Conservation (phyloP, 2,329 filamentous ascomycete species). For the Fusarium caatingaense region DNA sequence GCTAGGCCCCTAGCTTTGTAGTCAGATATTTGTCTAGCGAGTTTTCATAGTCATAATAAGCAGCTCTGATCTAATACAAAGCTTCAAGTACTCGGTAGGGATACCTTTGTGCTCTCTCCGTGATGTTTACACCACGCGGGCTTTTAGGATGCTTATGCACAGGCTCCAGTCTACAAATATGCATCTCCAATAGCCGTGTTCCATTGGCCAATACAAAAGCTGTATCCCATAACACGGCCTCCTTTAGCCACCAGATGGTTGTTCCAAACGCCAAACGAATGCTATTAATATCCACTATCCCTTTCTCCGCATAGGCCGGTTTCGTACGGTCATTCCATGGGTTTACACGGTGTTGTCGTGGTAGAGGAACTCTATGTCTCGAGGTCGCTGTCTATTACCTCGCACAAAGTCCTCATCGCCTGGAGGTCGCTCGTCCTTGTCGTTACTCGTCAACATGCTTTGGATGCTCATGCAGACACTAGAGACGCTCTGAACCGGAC, state of each 20-base stretch:
- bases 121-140: constrained; percentile 11
- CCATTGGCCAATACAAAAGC: constrained; percentile 29
- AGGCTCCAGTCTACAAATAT: constrained; percentile 7
- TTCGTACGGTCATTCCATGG: background rate
- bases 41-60: constrained; percentile 11
- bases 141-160: constrained; percentile 19
- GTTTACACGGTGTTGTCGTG: constrained; percentile 83
- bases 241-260: constrained; percentile 17
- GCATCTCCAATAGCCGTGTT: constrained; percentile 9
- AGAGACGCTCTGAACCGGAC: constrained; percentile 95
- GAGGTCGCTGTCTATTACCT: constrained; percentile 80
- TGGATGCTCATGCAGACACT: constrained; percentile 97
- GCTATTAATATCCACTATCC: constrained; percentile 29
- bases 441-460: constrained; percentile 97
- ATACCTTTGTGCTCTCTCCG: constrained; percentile 1
- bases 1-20: background rate
- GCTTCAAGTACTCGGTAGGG: background rate
- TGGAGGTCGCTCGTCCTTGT: constrained; percentile 87
- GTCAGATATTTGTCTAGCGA: background rate
- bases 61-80: constrained; percentile 6
- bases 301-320: constrained; percentile 1
- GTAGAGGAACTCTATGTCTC: constrained; percentile 93
- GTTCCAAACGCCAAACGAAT: constrained; percentile 41
- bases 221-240: constrained; percentile 21
- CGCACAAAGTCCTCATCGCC: constrained; percentile 92